Conservation (phyloP, 371 early-diverging fungal genomes). For the Circinella minor region DNA sequence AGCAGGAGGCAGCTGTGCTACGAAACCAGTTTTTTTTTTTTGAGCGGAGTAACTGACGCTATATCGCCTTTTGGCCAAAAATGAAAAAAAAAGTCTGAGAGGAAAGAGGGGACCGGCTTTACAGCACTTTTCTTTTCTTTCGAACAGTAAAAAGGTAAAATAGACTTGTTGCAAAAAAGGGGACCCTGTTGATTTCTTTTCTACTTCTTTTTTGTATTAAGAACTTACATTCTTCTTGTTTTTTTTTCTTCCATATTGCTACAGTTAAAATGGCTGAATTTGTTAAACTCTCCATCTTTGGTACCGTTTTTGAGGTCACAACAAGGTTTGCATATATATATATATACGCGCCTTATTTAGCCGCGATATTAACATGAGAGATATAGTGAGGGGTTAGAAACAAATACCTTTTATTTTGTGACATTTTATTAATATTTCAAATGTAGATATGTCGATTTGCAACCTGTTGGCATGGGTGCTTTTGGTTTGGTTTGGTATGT, state of each 20-base stretch:
- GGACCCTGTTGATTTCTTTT: neutral
- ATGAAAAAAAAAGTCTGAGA: no score
- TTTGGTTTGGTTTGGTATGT: conserved; percentile 95
- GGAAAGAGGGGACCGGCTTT: no score
- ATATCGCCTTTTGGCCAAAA: neutral
- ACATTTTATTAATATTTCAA: no score
- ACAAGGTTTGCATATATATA: conserved; percentile 60
- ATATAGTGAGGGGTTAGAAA: no score
- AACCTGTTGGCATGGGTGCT: conserved; percentile 97
- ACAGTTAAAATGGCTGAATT: conserved; percentile 74
- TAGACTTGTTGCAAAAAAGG: conserved; percentile 1
- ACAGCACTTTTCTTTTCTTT: neutral
- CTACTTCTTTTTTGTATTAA: neutral
- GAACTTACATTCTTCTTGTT: neutral
- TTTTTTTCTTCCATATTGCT: neutral
- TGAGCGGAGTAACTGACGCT: no score
- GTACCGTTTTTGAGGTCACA: conserved; percentile 93
- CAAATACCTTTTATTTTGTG: no score
- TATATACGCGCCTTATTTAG: neutral
- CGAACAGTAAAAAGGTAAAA: conserved; percentile 2
- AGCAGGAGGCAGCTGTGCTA: no score
- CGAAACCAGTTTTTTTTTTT: no score
- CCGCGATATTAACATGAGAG: neutral
- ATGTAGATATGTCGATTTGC: conserved; percentile 84
- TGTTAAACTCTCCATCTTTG: conserved; percentile 86